Evolutionary conservation across 1,139 yeast genomes (phyloP), one percentile per base, ranked within the genome.

Genomic region (Pichia sp.): DNA sequence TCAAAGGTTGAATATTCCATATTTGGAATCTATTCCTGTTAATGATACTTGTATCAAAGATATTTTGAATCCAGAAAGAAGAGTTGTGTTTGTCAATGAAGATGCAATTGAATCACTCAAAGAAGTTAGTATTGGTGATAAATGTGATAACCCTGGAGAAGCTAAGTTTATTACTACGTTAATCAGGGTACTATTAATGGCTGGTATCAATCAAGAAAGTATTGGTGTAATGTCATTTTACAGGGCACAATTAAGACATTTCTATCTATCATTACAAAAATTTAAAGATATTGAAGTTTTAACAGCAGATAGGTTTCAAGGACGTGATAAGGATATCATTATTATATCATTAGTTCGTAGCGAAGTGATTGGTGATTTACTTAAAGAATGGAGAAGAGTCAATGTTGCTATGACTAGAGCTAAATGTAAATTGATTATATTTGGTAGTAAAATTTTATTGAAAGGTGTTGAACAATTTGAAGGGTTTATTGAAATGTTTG

Each of bases 331-430:
- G 53, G 81, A 78, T 27, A 76, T 82, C 51, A 70, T 79, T 8
- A 73, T 79, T 14, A 76, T 79, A 1, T 77, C 83, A 1, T 61
- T 79, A 50, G 84, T 78, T 2, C 57, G 83, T 28, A 77, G 82
- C 1, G 79, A 79, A 52, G 66, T 71, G 2, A 76, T 77, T n/a
- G 98, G 99, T 1, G 88, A 86, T 36, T 70, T 93, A 45, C 68
- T 93, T 35, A 80, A 77, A 52, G 99, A 93, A 59, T 85, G 97
- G 93, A 73, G 98, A 55, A 75, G 99, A 53, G 77, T 94, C 44
- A 93, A 93, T 66, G 99, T 94, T 34, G 95, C 98, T 0, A 82
- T 94, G 59, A 93, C 99, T 0, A 73, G 99, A 53, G 94, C 99
- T 0, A 84, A 81, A 62, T 76, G 85, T 15, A 94, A 94, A 65